Conservation (phyloP, 352 stramenopile species). For the Phytophthora boehmeriae region DNA sequence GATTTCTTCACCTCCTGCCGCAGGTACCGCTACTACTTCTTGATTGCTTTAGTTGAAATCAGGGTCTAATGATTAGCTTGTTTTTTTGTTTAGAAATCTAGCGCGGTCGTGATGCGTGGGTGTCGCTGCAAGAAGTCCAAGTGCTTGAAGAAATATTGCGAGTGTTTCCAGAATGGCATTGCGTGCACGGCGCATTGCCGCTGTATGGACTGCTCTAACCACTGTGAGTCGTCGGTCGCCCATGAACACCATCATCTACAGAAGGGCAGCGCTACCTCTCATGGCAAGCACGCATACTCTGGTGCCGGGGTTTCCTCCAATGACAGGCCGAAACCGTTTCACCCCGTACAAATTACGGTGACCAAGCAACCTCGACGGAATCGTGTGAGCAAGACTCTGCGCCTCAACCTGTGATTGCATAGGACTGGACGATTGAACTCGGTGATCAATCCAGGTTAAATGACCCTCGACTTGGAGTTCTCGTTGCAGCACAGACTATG, state of each 20-base stretch:
- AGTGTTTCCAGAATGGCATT: constrained; percentile 96
- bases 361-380: constrained; percentile 78
- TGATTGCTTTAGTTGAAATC: neutral
- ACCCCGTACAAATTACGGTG: constrained; percentile 67
- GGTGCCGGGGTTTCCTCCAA: neutral
- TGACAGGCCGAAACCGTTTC: constrained; percentile 38
- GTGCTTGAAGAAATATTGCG: constrained; percentile 99
- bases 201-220: constrained; percentile 96
- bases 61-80: constrained; percentile 8
- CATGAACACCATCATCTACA: constrained; percentile 40
- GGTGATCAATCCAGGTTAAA: neutral
- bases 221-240: constrained; percentile 35
- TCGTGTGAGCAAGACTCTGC: constrained; percentile 59
- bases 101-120: constrained; percentile 73
- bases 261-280: constrained; percentile 17
- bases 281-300: constrained; percentile 13
- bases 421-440: neutral
- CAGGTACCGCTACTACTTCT: constrained; percentile 38
- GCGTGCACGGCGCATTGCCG: constrained; percentile 93
- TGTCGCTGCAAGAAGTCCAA: constrained; percentile 97
- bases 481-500: neutral
- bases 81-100: constrained; percentile 53
- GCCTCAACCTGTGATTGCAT: constrained; percentile 46
- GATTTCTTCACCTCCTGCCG: constrained; percentile 74
- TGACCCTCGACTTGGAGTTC: neutral